phyloP scores from a whole-genome alignment of 2,329 filamentous ascomycete genomes.

The Colletotrichum abscissum region DNA sequence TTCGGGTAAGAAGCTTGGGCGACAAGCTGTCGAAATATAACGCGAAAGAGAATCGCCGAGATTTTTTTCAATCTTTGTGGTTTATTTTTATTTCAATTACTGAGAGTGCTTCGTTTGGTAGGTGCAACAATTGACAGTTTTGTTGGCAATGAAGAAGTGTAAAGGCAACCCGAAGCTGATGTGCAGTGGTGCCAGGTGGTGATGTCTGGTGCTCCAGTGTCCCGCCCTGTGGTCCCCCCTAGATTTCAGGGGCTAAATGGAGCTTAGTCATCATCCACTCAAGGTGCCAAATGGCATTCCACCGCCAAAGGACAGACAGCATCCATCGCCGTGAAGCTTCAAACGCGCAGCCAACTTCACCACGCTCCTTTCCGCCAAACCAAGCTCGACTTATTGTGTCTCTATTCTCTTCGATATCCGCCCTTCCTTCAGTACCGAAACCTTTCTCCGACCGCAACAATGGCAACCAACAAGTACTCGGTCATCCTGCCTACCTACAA shows the following conservation, averaged over 20 bases:
- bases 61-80: accelerated
- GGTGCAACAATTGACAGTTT: too few species aligned
- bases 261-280: constrained; percentile 31
- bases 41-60: background rate
- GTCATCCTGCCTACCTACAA: constrained; percentile 99
- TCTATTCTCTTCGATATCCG: background rate
- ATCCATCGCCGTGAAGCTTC: constrained; percentile 24
- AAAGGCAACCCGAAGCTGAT: too few species aligned
- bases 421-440: constrained; percentile 40
- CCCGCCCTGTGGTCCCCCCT: constrained; percentile 16
- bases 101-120: too few species aligned
- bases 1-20: background rate
- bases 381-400: background rate
- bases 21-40: background rate
- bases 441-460: constrained; percentile 45
- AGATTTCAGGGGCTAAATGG: constrained; percentile 24
- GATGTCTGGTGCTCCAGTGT: background rate
- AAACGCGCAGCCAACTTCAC: constrained; percentile 35
- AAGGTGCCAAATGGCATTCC: constrained; percentile 27
- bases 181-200: background rate
- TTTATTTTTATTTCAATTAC: background rate
- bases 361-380: constrained; percentile 42
- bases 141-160: too few species aligned
- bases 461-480: constrained; percentile 82
- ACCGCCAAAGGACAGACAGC: constrained; percentile 33